Evolutionary conservation across 805 yeast species (phyloP).

Genomic region (Priceomyces carsonii): DNA sequence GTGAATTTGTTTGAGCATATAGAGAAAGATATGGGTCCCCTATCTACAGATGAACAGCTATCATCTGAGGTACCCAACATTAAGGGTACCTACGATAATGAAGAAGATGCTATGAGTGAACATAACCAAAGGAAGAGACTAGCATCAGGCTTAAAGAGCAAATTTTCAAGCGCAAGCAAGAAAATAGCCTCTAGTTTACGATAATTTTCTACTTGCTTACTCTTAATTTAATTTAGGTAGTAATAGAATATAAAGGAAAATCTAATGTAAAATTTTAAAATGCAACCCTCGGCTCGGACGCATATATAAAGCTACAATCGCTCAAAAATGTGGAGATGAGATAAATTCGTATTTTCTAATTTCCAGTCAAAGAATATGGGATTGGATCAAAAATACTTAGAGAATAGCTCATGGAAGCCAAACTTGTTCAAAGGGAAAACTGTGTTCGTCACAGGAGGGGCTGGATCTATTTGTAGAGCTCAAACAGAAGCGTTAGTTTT

Average conservation of each 20-base stretch:
- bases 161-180: constrained; percentile 14
- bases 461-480: constrained; percentile 89
- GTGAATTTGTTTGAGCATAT: constrained; percentile 20
- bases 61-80: constrained; percentile 1
- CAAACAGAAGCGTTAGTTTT: constrained; percentile 82
- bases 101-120: constrained; percentile 1
- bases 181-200: constrained; percentile 14
- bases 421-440: constrained; percentile 80
- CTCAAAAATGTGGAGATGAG: constrained; percentile 2
- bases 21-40: constrained; percentile 11
- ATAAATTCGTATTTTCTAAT: too few species aligned
- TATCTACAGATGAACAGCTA: not conserved
- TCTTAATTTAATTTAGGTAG: not conserved
- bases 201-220: not conserved
- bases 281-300: too few species aligned
- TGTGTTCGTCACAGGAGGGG: constrained; percentile 92
- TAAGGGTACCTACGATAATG: constrained; percentile 1
- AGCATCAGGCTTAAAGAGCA: constrained; percentile 12
- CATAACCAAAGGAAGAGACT: constrained; percentile 9
- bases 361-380: too few species aligned
- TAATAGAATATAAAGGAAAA: not conserved
- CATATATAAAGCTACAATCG: too few species aligned
- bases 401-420: constrained; percentile 46
- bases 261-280: not conserved
- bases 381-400: constrained; percentile 24